Evolutionary conservation across 169 alveolate genomes (phyloP), one percentile per base, ranked within the genome.

Genomic region (Cryptosporidium baileyi): DNA sequence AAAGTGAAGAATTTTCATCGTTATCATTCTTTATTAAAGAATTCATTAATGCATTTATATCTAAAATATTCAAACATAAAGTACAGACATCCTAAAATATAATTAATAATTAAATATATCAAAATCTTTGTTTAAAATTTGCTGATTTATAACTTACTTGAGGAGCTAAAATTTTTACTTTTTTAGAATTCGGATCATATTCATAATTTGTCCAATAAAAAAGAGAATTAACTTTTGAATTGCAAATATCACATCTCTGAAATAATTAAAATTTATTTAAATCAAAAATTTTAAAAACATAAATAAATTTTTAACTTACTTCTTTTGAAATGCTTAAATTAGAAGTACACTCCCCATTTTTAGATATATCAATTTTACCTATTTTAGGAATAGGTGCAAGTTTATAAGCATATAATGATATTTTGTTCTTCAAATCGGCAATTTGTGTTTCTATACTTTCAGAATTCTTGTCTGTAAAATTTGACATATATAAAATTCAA

Each of bases 311-410:
- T 17, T 49, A 54, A 51, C 67, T 34, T 74, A 74, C 65, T 22
- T 74, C 22, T 24, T 30, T 34, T 11, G 22, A 30, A 22, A 30
- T 30, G 3, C 32, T 22, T 2, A 38, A 22, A 28, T 4, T 24
- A 22, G n/a, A 36, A 13, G 60, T 40, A 41, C 47, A 38, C 32
- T 51, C 38, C 17, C 85, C 67, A 51, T 54, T 51, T 19, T 74
- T 54, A 13, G 60, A 38, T 13, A 24, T 54, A 19, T 74, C 67
- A 22, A 74, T 38, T 36, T 59, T 52, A 24, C 67, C 54, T 17
- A 74, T 57, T 59, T 52, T 52, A 32, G 85, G 85, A 54, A 34
- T 47, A n/a, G 85, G 85, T n/a, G 67, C 65, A 19, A 74, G 67
- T 36, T n/a, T 74, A 40, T 17, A 28, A 1, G 85, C 63, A 43